Base-by-base conservation (phyloP, 2,329 filamentous ascomycete species). In the Lecanosticta acicola region DNA sequence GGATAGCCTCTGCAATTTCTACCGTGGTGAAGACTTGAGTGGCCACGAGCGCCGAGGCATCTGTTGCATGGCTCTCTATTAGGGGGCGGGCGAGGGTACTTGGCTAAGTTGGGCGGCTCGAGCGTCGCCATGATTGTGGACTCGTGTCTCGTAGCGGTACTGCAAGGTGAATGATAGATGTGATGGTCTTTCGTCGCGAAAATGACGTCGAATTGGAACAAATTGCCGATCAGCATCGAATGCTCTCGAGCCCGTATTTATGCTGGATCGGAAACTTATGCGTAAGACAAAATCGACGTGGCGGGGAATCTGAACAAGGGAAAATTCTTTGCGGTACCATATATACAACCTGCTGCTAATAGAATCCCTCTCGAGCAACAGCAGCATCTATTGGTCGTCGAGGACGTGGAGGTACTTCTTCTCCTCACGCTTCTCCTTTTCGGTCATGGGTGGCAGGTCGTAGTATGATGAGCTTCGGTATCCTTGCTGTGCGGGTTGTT, bases 381-480 rank as follows among this genome's bases (percentile, higher is more conserved):
- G 37, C 43, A 14, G 13, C 36, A 19, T 61, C 72, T 83, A 93
- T 76, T 89, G 80, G 68, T 93, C 84, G 67, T 94, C 87, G 65
- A 88, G 74, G 51, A 98, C 90, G 68, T 98, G 93, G 68, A 97
- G 74, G 68, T 94, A 98, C 77, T 96, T 93, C 79, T 84, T 93
- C 71, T 97, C 90, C 69, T 97, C 90, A 61, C 80, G 78, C 78
- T 83, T 93, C 77, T 98, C 93, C 69, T 85, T 86, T 73, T 96
- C 91, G 26, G 91, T 96, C 62, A 91, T 84, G 39, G 93, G 91
- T 41, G 93, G 93, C 57, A 97, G 77, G 66, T 98, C 91, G 70
- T 94, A 95, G 79, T 84, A 93, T 61, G 83, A 80, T 47, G 85
- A 80, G 71, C 86, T 91, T 66, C 93, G 85, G 77, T 87, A 96